These are phyloP conservation scores for Saccharomyces hybrid DNA, from an alignment of 1,139 yeast species.

Conservation along the genomic window DNA sequence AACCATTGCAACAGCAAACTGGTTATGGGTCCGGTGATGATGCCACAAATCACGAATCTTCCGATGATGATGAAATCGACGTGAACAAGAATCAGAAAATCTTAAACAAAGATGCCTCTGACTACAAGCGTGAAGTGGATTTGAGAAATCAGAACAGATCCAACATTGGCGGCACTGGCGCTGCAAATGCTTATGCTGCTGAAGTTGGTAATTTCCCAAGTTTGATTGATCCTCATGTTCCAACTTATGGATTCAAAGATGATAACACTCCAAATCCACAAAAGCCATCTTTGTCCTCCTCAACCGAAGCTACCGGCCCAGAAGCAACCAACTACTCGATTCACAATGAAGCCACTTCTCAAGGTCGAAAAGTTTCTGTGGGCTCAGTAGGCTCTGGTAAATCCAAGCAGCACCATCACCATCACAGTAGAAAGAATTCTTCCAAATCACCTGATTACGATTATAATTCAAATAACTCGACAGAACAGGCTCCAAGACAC, in stretches of 20 bases:
- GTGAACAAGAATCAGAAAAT: no score
- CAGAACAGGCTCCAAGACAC: not conserved
- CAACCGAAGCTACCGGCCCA: not conserved
- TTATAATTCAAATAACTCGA: not conserved
- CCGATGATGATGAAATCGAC: no score
- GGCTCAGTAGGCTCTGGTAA: not conserved
- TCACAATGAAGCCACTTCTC: not conserved
- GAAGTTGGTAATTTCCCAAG: slow-evolving; percentile 21
- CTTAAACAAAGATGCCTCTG: no score
- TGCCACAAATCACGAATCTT: no score
- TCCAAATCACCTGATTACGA: not conserved
- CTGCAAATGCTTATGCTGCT: slow-evolving; percentile 6
- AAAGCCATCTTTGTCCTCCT: not conserved
- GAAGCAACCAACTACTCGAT: not conserved
- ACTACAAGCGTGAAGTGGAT: not conserved
- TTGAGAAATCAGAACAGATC: slow-evolving; percentile 3
- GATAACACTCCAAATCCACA: not conserved
- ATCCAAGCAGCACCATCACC: not conserved
- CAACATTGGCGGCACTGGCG: slow-evolving; percentile 1
- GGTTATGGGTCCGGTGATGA: no score
- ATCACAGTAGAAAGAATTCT: not conserved
- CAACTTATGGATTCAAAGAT: slow-evolving; percentile 17
- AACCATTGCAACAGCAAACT: no score
- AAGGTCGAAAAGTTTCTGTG: not conserved
- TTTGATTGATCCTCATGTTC: slow-evolving; percentile 19